Percentiles rank a stretch among this genome's conserved stretches.
These are phyloP conservation scores for Trichosporon coremiiforme DNA, from an alignment of 1,284 basidiomycete species.

Conservation along the genomic window DNA sequence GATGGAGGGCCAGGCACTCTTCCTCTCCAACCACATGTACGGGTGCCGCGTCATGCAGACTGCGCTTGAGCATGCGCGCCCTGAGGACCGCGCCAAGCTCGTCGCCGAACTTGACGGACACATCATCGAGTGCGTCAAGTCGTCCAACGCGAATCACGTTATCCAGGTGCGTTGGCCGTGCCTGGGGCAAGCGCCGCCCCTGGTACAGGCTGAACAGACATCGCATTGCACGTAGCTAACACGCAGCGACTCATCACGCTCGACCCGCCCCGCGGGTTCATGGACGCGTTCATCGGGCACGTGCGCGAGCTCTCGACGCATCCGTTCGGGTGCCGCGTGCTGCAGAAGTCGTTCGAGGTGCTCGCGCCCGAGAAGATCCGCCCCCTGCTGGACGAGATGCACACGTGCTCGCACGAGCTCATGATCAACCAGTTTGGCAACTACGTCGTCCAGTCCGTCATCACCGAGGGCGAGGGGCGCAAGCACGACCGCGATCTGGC, in stretches of 20 bases:
- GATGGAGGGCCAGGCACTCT: constrained; percentile 78
- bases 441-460: constrained; percentile 92
- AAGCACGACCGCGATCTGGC: constrained; percentile 70
- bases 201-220: no score
- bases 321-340: constrained; percentile 91
- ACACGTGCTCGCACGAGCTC: constrained; percentile 68
- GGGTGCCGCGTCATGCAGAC: constrained; percentile 69
- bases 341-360: constrained; percentile 90
- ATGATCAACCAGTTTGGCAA: constrained; percentile 88
- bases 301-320: constrained; percentile 85
- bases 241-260: constrained; percentile 66
- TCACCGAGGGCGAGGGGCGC: constrained; percentile 69
- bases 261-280: constrained; percentile 74
- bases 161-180: constrained; percentile 55
- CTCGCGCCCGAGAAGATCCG: constrained; percentile 70
- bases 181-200: background rate
- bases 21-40: constrained; percentile 88
- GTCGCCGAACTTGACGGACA: constrained; percentile 79
- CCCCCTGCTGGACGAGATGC: constrained; percentile 80
- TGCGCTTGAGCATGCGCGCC: constrained; percentile 80
- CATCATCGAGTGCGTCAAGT: constrained; percentile 84
- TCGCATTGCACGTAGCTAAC: no score
- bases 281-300: constrained; percentile 75
- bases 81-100: constrained; percentile 75
- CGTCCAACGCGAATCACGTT: constrained; percentile 95